Evolutionary conservation across 2,329 filamentous ascomycete genomes (phyloP).

Genomic region (Alternaria viburni): DNA sequence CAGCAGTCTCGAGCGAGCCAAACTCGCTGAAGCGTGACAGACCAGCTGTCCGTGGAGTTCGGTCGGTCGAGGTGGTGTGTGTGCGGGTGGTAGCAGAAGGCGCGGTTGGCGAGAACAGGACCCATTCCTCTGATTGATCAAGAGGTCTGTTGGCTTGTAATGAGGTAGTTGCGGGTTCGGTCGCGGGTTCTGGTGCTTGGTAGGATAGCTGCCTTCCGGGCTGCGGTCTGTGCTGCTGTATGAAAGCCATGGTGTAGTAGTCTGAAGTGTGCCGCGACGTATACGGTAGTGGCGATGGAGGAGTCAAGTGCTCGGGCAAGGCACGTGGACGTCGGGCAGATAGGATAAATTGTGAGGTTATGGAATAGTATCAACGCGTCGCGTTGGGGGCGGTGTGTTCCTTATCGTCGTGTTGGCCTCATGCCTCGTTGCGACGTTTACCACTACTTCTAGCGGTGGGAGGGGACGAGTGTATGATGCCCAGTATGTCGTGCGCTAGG

Average conservation of each 20-base stretch:
- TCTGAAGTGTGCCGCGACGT: slow-evolving; percentile 10
- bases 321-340: slow-evolving; percentile 22
- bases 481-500: slow-evolving; percentile 27
- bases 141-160: slow-evolving; percentile 55
- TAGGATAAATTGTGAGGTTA: slow-evolving; percentile 5
- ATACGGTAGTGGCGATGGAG: slow-evolving; percentile 17
- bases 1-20: slow-evolving; percentile 75
- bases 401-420: slow-evolving; percentile 22
- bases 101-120: slow-evolving; percentile 77
- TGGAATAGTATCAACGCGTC: slow-evolving; percentile 5
- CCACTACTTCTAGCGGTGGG: slow-evolving; percentile 22
- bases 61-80: slow-evolving; percentile 69
- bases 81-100: slow-evolving; percentile 72
- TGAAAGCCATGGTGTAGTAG: slow-evolving; percentile 44
- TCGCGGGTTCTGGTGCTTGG: slow-evolving; percentile 32
- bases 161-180: slow-evolving; percentile 38
- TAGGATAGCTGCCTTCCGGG: slow-evolving; percentile 44
- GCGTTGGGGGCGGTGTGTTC: slow-evolving; percentile 8
- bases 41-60: slow-evolving; percentile 69
- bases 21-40: slow-evolving; percentile 80
- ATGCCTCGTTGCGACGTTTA: slow-evolving; percentile 26
- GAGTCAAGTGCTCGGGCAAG: slow-evolving; percentile 22
- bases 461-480: slow-evolving; percentile 24
- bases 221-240: slow-evolving; percentile 48
- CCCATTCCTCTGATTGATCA: slow-evolving; percentile 89